Conservation (phyloP, 805 yeast species). For the Cyberlindnera lachancei region DNA sequence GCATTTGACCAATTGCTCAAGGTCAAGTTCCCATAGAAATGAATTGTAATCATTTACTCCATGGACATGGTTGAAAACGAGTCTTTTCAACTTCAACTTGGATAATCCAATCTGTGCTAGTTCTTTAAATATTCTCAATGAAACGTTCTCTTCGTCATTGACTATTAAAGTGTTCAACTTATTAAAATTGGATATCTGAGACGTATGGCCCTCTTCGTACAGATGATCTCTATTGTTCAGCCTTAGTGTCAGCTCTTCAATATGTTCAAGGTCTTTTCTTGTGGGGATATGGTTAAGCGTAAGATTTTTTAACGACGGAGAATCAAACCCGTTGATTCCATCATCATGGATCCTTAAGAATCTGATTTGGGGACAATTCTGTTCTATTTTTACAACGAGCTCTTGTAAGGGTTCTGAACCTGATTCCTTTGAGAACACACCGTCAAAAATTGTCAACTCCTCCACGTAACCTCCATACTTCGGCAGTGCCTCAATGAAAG, state of each 20-base stretch:
- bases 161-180: slow-evolving; percentile 22
- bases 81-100: slow-evolving; percentile 25
- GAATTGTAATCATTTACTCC: slow-evolving; percentile 35
- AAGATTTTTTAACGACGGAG: slow-evolving; percentile 9
- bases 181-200: slow-evolving; percentile 1
- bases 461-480: slow-evolving; percentile 27
- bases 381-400: slow-evolving; percentile 18
- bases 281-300: slow-evolving; percentile 5
- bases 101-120: slow-evolving; percentile 17
- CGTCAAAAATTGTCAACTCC: slow-evolving; percentile 28
- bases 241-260: slow-evolving; percentile 5
- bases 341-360: slow-evolving; percentile 8
- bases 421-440: slow-evolving; percentile 22
- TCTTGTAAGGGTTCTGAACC: slow-evolving; percentile 17
- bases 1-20: slow-evolving; percentile 23
- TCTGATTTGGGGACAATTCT: slow-evolving; percentile 13
- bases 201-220: slow-evolving; percentile 7
- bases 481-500: slow-evolving; percentile 30
- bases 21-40: slow-evolving; percentile 25
- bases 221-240: too few relatives aligned
- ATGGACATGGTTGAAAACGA: slow-evolving; percentile 39
- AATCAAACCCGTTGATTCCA: slow-evolving; percentile 7
- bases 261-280: slow-evolving; percentile 5
- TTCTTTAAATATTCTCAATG: slow-evolving; percentile 28
- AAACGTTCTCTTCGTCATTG: slow-evolving; percentile 29